Conservation (phyloP, 768 basidiomycete species). For the Glaciozyma antarctica region DNA sequence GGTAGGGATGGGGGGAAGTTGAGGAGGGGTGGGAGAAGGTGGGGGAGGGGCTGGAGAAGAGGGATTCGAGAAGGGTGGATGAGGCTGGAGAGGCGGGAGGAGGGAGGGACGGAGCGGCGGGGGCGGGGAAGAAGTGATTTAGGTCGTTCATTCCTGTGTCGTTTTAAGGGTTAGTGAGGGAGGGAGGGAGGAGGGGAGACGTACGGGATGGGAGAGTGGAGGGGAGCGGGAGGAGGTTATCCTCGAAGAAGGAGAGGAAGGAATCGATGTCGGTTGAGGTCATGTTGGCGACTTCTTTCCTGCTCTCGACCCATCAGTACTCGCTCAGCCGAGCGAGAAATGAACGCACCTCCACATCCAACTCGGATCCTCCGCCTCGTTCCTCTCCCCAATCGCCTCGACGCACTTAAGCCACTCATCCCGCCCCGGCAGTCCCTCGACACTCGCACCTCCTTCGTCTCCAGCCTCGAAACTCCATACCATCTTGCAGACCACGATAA, state of each 20-base stretch:
- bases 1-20: not conserved
- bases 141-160: slow-evolving; percentile 7
- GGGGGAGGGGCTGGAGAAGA: not conserved
- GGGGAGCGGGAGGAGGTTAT: slow-evolving; percentile 5
- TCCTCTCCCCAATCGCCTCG: not conserved
- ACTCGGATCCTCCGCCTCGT: not conserved
- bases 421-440: not conserved
- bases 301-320: not conserved
- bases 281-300: slow-evolving; percentile 5
- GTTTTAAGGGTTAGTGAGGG: not conserved
- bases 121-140: slow-evolving; percentile 11
- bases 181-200: not conserved
- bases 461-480: slow-evolving; percentile 6
- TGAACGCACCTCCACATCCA: slow-evolving; percentile 10
- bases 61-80: not conserved
- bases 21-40: not conserved
- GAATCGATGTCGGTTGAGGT: slow-evolving; percentile 10
- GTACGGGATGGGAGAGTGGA: not conserved
- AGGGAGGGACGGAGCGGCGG: not conserved
- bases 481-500: not conserved
- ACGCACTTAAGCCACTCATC: not conserved
- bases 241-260: slow-evolving; percentile 27
- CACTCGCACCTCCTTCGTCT: not conserved
- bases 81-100: not conserved
- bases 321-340: rapidly evolving